Percentiles rank a stretch among this genome's conserved stretches.
Conservation (phyloP, 73 alveolate species). For the Paramecium primaurelia region DNA sequence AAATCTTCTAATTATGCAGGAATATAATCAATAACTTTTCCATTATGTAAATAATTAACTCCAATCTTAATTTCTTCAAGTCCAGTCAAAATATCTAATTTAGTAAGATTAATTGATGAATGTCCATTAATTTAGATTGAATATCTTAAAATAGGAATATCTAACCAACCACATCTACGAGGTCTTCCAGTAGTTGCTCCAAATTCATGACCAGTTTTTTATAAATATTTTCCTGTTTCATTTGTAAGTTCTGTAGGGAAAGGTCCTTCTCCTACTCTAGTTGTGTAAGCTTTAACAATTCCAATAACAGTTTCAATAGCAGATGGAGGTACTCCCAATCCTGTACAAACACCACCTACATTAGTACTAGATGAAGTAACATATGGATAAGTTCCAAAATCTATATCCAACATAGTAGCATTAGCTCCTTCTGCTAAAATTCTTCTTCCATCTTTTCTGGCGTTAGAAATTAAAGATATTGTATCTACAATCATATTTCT, state of each 20-base stretch:
- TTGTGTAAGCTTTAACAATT: conserved; percentile 94
- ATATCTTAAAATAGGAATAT: conserved; percentile 81
- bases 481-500: conserved; percentile 82
- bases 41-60: conserved; percentile 67
- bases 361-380: conserved; percentile 95
- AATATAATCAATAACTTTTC: conserved; percentile 69
- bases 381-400: conserved; percentile 97
- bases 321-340: conserved; percentile 95
- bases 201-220: conserved; percentile 90
- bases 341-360: conserved; percentile 95
- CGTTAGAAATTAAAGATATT: conserved; percentile 61
- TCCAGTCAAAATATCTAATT: conserved; percentile 92
- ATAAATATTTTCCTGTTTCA: conserved; percentile 72
- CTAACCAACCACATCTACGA: conserved; percentile 98
- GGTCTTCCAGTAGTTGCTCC: conserved; percentile 98
- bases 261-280: conserved; percentile 98
- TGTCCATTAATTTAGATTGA: conserved; percentile 82
- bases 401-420: conserved; percentile 95
- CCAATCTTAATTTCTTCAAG: conserved; percentile 76
- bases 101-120: conserved; percentile 83
- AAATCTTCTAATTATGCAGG: conserved; percentile 82
- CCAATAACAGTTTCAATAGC: conserved; percentile 91
- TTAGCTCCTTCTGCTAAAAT: conserved; percentile 95
- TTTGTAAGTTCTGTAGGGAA: conserved; percentile 93
- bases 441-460: conserved; percentile 57